phyloP scores from a whole-genome alignment of 371 early-diverging fungal species.

The Apophysomyces ossiformis region DNA sequence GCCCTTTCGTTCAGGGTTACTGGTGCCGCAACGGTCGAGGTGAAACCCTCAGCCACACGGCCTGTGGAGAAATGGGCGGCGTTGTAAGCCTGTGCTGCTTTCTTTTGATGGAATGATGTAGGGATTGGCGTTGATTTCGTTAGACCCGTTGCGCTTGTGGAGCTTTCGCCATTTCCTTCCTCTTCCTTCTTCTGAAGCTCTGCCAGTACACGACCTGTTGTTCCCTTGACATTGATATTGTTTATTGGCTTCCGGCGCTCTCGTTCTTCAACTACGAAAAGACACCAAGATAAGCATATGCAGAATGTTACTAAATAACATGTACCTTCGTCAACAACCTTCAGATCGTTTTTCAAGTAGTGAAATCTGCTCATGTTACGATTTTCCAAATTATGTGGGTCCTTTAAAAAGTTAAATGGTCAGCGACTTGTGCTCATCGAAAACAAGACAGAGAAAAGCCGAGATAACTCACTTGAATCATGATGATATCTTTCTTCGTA shows the following conservation, averaged over 20 bases:
- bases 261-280: constrained; percentile 42
- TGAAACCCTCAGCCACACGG: constrained; percentile 81
- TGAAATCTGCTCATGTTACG: constrained; percentile 77
- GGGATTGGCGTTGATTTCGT: constrained; percentile 20
- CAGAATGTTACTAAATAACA: neutral
- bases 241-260: constrained; percentile 56
- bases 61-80: constrained; percentile 87
- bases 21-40: constrained; percentile 82
- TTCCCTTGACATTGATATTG: constrained; percentile 73
- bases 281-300: neutral
- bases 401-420: constrained; percentile 48
- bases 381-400: constrained; percentile 82
- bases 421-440: neutral
- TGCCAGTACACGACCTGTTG: constrained; percentile 64
- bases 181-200: constrained; percentile 51
- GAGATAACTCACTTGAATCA: constrained; percentile 62
- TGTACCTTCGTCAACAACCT: constrained; percentile 54
- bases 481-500: constrained; percentile 85
- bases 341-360: constrained; percentile 71
- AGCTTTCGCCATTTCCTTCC: constrained; percentile 28
- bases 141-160: constrained; percentile 22
- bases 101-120: constrained; percentile 52
- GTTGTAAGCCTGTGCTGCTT: constrained; percentile 63
- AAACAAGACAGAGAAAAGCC: neutral
- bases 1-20: constrained; percentile 75